Conservation (phyloP, 108 stramenopile genomes). For the Parmales sp. region DNA sequence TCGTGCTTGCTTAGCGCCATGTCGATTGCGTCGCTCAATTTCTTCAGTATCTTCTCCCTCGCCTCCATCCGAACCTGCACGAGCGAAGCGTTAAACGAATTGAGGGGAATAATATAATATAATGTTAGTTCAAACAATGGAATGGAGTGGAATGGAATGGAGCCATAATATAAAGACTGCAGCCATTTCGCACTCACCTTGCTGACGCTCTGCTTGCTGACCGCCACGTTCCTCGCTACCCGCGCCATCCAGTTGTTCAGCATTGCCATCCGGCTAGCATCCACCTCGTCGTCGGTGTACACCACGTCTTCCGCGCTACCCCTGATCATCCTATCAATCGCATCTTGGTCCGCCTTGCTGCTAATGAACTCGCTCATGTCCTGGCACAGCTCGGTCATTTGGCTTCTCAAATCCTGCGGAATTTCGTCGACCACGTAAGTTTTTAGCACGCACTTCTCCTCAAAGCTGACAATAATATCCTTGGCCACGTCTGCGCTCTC, state of each 20-base stretch:
- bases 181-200: too few species aligned
- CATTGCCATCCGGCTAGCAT: background rate
- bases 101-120: too few species aligned
- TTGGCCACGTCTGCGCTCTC: background rate
- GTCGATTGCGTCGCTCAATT: constrained; percentile 9
- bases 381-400: background rate
- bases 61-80: background rate
- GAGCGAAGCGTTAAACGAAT: too few species aligned
- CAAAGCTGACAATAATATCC: background rate
- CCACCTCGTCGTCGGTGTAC: constrained; percentile 9
- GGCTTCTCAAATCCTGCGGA: background rate
- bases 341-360: constrained; percentile 8
- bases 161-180: too few species aligned
- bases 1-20: constrained; percentile 12
- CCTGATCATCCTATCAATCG: background rate
- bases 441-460: background rate
- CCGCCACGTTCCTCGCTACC: background rate
- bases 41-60: background rate
- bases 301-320: background rate
- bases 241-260: background rate
- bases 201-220: background rate
- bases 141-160: too few species aligned
- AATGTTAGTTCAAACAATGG: too few species aligned
- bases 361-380: background rate
- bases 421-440: background rate